Evolutionary conservation across 2,329 filamentous ascomycete genomes (phyloP), one percentile per base, ranked within the genome.

Genomic region (Claviceps fusiformis): DNA sequence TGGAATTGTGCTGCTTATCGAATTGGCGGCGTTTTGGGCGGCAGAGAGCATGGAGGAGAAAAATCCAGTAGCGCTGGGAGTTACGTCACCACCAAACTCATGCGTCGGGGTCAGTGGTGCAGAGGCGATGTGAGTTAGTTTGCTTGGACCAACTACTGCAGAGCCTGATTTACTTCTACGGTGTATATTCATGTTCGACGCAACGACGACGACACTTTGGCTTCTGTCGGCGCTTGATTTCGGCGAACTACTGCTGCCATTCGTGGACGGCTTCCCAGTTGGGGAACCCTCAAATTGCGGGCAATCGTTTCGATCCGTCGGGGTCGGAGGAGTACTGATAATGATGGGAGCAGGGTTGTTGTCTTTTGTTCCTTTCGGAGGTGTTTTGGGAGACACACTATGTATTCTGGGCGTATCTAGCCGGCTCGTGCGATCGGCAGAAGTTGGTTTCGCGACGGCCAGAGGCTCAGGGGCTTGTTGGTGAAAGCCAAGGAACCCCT

Each of bases 31-130:
- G 77, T 86, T 96, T 69, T 97, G 92, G 19, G 93, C 93, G 49
- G 86, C 92, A 45, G 89, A 92, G 60, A 98, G 82, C 65, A 98
- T 87, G 31, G 88, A 91, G 5, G 89, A 95, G 71, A 98, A 97
- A 73, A 98, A 97, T 1, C 90, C 85, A 43, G 79, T 75, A 54
- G 80, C 77, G 35, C 79, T 81, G 64, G 66, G 64, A 58, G 81
- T 82, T n/a, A 73, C 66, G 55, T 68, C 63, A 62, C 84, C 84
- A 68, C 71, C 76, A n/a, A 35, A n/a, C 67, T 96, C 91, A 43
- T 81, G 75, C 0, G 85, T 87, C 8, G 90, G 88, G 3, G 90
- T 87, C 53, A 93, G 74, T 9, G 90, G 86, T 17, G 80, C 82
- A 54, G 80, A 77, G 59, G 83, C 83, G 52, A 83, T 83, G 60